Evolutionary conservation across 148 eudicot species (phyloP).

Genomic region (Amaranthus cruentus): DNA sequence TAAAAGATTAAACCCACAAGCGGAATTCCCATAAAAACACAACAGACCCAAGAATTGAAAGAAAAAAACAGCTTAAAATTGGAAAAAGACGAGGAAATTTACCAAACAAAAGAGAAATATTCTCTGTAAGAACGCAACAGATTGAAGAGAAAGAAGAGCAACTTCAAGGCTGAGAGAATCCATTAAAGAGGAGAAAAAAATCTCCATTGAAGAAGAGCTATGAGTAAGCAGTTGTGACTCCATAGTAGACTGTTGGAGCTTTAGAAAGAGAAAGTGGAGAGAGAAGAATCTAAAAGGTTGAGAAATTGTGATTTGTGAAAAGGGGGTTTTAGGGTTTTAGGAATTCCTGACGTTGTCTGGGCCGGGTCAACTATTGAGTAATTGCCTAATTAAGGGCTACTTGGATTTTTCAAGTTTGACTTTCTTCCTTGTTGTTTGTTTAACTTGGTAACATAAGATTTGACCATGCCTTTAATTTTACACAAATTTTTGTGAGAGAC

Average conservation of each 20-base stretch:
- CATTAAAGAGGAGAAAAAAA: conserved; percentile 1
- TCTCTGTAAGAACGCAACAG: conserved; percentile 16
- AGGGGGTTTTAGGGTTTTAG: conserved; percentile 27
- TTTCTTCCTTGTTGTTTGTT: no score
- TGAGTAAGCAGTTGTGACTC: conserved; percentile 2
- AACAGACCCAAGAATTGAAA: background rate
- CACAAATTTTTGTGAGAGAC: no score
- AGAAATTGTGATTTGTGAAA: background rate
- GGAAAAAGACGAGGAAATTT: background rate
- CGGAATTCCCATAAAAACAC: no score
- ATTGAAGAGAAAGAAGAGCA: conserved; percentile 6
- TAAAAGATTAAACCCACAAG: background rate
- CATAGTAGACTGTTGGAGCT: background rate
- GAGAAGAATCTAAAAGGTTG: background rate
- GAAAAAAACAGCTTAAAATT: no score
- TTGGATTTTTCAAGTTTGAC: no score
- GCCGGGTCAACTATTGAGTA: conserved; percentile 19
- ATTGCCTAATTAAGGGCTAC: background rate
- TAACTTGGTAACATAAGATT: no score
- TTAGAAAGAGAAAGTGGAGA: background rate
- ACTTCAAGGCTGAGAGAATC: conserved; percentile 4
- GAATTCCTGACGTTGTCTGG: conserved; percentile 3
- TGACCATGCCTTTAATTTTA: no score
- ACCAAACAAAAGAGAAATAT: conserved; percentile 18
- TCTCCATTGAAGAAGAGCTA: conserved; percentile 1